These are phyloP conservation scores for Pseudofabraea citricarpa DNA, from an alignment of 2,329 filamentous ascomycete genomes.

Conservation along the genomic window DNA sequence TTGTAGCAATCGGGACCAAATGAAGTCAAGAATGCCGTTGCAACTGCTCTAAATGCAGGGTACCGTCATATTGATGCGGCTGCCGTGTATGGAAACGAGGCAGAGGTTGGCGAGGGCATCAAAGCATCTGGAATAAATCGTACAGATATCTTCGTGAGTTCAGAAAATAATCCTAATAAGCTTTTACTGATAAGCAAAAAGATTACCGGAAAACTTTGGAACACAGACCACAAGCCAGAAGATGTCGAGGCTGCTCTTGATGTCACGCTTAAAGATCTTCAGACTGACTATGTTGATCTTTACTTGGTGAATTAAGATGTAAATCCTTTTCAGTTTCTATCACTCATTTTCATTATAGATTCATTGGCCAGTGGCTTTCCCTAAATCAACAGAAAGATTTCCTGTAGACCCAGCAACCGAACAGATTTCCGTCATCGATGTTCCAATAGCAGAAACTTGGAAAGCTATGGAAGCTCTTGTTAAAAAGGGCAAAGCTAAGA, in stretches of 20 bases:
- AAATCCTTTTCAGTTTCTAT: background rate
- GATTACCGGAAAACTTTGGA: slow-evolving; percentile 57
- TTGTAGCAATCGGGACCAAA: slow-evolving; percentile 22
- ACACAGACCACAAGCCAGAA: slow-evolving; percentile 34
- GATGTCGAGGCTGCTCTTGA: slow-evolving; percentile 42
- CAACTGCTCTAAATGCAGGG: slow-evolving; percentile 36
- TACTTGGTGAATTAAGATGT: slow-evolving; percentile 46
- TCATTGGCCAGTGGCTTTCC: slow-evolving; percentile 25
- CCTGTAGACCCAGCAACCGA: slow-evolving; percentile 13
- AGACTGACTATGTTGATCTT: slow-evolving; percentile 47
- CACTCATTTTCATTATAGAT: slow-evolving; percentile 19
- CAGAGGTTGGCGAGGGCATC: slow-evolving; percentile 36
- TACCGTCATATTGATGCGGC: slow-evolving; percentile 44
- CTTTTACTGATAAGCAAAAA: slow-evolving; percentile 42
- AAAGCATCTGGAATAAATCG: slow-evolving; percentile 31
- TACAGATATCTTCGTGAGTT: slow-evolving; percentile 29
- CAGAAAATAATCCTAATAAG: slow-evolving; percentile 27
- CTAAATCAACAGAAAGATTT: slow-evolving; percentile 9
- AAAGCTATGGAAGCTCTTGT: slow-evolving; percentile 35
- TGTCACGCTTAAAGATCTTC: slow-evolving; percentile 42
- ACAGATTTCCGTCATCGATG: slow-evolving; percentile 12
- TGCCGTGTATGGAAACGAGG: slow-evolving; percentile 38
- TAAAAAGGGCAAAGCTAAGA: slow-evolving; percentile 33
- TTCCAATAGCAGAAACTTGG: slow-evolving; percentile 31
- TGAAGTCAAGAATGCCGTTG: slow-evolving; percentile 42